Evolutionary conservation across 2,329 filamentous ascomycete species (phyloP), one percentile per base, ranked within the genome.

Genomic region (Arthrobotrys sphaeroides): DNA sequence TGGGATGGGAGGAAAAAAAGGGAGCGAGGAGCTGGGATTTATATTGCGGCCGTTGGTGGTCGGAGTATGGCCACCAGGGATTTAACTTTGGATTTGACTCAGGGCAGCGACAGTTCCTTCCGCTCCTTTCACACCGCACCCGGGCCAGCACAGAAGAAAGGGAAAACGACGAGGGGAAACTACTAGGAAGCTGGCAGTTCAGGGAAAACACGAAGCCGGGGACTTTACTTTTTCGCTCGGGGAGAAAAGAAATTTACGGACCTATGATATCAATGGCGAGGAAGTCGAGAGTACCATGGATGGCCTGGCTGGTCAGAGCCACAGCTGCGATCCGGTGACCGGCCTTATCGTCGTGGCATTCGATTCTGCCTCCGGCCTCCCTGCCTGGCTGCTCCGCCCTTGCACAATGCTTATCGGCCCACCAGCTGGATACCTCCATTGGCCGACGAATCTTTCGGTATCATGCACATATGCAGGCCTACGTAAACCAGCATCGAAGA

Each of bases 11-110:
- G 18, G 45, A 42, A 18, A 33, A n/a, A 70, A 70, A 62, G 45
- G 55, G 66, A 55, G 66, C 66, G 66, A 62, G 26, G n/a, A 55
- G 55, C 53, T 70, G 53, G 66, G 43, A 70, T 70, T 70, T 70
- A 70, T 70, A 70, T 70, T 70, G 55, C 45, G 47, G 55, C 51
- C 66, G 66, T 70, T 42, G 55, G 49, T 55, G 18, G 36, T 70
- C 66, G 66, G 66, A 59, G 66, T 59, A 22, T 70, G 57, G 61
- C 31, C 6, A 69, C 36, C 31, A 61, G 64, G 64, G 64, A 51
- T 55, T 55, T 55, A 55, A 59, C 24, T 20, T 55, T 38, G 36
- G 62, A 33, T 20, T 62, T 61, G 66, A 70, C 66, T 59, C 64
- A 68, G 64, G 64, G 62, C 62, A 38, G 26, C 18, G 13, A 31